Evolutionary conservation across 23 red algal species (phyloP), one percentile per base, ranked within the genome.

Genomic region (Gracilaria domingensis): DNA sequence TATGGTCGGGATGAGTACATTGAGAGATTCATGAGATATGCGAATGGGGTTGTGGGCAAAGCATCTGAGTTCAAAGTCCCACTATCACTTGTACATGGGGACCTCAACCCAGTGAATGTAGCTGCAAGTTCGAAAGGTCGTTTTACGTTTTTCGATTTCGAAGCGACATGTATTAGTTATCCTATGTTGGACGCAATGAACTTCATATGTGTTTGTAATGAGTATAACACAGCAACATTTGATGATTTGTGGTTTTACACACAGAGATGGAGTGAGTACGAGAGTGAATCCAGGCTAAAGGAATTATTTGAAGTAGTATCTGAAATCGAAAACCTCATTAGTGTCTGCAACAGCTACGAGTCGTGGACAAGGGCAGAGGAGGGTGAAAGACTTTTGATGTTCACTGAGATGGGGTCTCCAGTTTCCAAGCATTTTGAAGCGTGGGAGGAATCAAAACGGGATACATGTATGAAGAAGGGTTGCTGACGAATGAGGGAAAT

Each of bases 191-290:
- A 77, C 9, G 72, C 64, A 51, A 77, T 77, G 38, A 45, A 77
- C 45, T 77, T 77, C 39, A 9, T 77, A 11, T 77, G 26, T 45
- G 14, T 49, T n/a, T 77, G 72, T 20, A 77, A 51, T n/a, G 72
- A 51, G 11, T 77, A 12, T 35, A 51, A 77, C 23, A 24, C 20
- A 49, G 39, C 72, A 50, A 77, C 42, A 0, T 77, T 77, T 77
- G 72, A 77, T 45, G 45, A 77, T 26, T 32, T 77, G 72, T 77
- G 72, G 72, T 77, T 77, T 77, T 77, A 77, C 72, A 51, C 45
- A 14, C 38, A 25, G 21, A 40, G 72, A 50, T 77, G 38, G 72
- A 28, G 24, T 25, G 36, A 77, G 32, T 50, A 49, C 17, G 72
- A 77, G 45, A 49, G 72, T 30, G 72, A 49, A 26, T 34, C 40